Conservation (phyloP, 306 rosid species). For the Sindora glabra region DNA sequence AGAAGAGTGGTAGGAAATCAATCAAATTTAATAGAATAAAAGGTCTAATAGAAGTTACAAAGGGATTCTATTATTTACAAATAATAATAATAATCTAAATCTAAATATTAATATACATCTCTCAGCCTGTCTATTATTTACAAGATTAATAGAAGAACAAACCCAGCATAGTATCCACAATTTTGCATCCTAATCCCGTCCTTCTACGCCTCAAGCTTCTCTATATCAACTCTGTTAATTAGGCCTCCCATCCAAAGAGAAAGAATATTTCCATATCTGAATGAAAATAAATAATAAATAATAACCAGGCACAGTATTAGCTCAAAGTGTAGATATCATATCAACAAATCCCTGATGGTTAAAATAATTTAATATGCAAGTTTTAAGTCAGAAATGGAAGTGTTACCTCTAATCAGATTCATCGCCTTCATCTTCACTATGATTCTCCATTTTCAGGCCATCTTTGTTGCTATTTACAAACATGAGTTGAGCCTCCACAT, state of each 20-base stretch:
- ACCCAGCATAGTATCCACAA: constrained; percentile 34
- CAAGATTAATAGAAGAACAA: constrained; percentile 44
- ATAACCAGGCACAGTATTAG: neutral
- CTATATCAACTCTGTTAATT: constrained; percentile 51
- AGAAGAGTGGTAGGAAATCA: constrained; percentile 9
- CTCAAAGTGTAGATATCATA: too few species aligned
- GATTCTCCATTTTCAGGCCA: constrained; percentile 67
- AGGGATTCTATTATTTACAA: constrained; percentile 53
- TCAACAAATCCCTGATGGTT: too few species aligned
- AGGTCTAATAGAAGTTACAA: neutral
- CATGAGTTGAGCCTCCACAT: constrained; percentile 64
- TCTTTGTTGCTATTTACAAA: constrained; percentile 65
- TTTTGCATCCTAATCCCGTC: constrained; percentile 40
- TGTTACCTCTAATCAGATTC: constrained; percentile 57
- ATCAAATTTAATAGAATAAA: constrained; percentile 19
- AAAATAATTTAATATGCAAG: too few species aligned
- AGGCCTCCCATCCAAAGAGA: constrained; percentile 49
- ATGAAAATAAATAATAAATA: neutral
- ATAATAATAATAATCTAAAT: too few species aligned
- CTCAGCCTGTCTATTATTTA: constrained; percentile 53
- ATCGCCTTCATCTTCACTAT: constrained; percentile 40
- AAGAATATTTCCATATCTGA: constrained; percentile 67
- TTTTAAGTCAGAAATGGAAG: neutral
- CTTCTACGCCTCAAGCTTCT: constrained; percentile 47
- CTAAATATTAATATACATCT: constrained; percentile 42